Percentiles rank a stretch among this genome's conserved stretches.
phyloP scores from a whole-genome alignment of 176 grass and related monocot species.

The Phyllostachys edulis region DNA sequence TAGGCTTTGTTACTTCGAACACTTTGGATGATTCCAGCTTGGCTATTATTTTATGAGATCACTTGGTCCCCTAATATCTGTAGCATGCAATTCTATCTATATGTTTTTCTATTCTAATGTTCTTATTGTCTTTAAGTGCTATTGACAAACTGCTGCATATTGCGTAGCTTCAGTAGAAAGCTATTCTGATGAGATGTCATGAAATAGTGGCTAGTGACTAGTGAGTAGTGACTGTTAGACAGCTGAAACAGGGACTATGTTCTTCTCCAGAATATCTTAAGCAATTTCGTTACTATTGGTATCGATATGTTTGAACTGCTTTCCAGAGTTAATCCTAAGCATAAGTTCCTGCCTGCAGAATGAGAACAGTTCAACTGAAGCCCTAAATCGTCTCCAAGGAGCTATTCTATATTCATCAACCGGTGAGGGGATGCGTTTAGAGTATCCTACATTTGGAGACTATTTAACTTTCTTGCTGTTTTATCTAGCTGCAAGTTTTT shows the following conservation, averaged over 20 bases:
- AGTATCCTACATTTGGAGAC: constrained; percentile 72
- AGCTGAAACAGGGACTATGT: not conserved
- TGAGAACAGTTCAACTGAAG: constrained; percentile 66
- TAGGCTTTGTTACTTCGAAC: not conserved
- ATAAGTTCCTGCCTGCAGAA: constrained; percentile 52
- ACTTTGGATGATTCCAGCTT: not conserved
- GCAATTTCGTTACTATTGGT: not conserved
- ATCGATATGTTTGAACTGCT: not conserved
- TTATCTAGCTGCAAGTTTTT: constrained; percentile 24
- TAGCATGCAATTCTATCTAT: not conserved
- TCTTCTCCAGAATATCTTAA: not conserved
- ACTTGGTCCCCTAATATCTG: not conserved
- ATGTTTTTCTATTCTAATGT: not conserved
- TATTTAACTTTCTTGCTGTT: constrained; percentile 29
- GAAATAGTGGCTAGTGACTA: not conserved
- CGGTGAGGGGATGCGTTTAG: constrained; percentile 78
- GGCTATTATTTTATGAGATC: not conserved
- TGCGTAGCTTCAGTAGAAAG: not conserved
- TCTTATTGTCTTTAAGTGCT: not conserved
- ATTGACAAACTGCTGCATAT: not conserved
- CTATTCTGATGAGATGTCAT: not conserved
- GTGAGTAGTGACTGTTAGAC: not conserved
- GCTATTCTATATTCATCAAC: constrained; percentile 67
- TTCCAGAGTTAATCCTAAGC: constrained; percentile 17
- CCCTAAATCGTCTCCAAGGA: constrained; percentile 83